phyloP scores from a whole-genome alignment of 306 rosid genomes.

The Lathyrus oleraceus region DNA sequence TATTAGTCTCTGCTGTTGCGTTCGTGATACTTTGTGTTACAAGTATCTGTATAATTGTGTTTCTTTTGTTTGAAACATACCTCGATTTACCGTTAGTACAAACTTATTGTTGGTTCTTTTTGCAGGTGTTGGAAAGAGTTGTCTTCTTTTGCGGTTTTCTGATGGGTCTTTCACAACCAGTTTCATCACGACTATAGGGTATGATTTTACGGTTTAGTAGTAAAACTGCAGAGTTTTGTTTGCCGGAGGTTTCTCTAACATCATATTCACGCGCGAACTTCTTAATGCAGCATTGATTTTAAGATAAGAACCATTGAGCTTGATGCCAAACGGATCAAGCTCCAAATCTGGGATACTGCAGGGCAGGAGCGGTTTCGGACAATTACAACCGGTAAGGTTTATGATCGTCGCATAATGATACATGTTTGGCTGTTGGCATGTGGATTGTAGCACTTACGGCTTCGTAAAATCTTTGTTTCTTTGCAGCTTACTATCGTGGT shows the following conservation, averaged over 20 bases:
- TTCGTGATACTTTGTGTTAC: not conserved
- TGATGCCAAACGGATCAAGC: slow-evolving; percentile 92
- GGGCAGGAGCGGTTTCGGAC: slow-evolving; percentile 99
- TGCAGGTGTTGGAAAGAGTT: slow-evolving; percentile 98
- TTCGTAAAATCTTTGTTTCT: slow-evolving; percentile 4
- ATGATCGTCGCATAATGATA: slow-evolving; percentile 10
- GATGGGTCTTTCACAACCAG: slow-evolving; percentile 98
- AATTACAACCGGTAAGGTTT: slow-evolving; percentile 79
- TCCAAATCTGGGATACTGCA: slow-evolving; percentile 99
- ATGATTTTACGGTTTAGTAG: slow-evolving; percentile 29
- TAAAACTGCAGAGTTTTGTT: slow-evolving; percentile 22
- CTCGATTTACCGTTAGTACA: not conserved
- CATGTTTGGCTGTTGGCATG: not conserved
- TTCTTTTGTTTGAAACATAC: slow-evolving; percentile 10
- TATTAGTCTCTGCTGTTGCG: not conserved
- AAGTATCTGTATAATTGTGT: not conserved
- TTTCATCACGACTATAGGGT: slow-evolving; percentile 98
- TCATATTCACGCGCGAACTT: slow-evolving; percentile 32
- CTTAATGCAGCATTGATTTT: slow-evolving; percentile 77
- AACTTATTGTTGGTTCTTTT: slow-evolving; percentile 11
- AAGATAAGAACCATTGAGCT: slow-evolving; percentile 97
- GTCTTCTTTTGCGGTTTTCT: slow-evolving; percentile 94
- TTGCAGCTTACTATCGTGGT: slow-evolving; percentile 94
- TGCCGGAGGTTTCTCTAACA: slow-evolving; percentile 20
- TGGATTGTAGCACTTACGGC: slow-evolving; percentile 16